A percentile compares a stretch with the other conserved stretches of the same genome.
These are phyloP conservation scores for Cystofilobasidium macerans DNA, from an alignment of 768 basidiomycete species.

Conservation along the genomic window DNA sequence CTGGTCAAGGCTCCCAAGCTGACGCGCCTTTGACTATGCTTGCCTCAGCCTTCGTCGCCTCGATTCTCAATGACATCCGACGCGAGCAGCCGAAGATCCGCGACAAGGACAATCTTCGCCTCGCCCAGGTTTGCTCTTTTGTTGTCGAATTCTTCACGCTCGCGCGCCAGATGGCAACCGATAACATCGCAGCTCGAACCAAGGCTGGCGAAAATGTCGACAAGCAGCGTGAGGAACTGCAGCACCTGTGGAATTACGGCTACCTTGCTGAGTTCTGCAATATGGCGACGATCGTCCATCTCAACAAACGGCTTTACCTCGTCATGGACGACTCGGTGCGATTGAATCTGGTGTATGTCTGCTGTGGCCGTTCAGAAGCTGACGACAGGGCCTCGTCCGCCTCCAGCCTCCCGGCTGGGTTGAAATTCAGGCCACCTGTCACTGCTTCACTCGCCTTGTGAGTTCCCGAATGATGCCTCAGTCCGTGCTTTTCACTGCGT, in stretches of 20 bases:
- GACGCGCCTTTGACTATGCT: too few relatives aligned
- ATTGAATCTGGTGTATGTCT: neutral
- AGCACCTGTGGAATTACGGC: constrained; percentile 14
- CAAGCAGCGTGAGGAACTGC: neutral
- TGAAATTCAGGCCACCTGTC: constrained; percentile 84
- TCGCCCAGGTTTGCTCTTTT: constrained; percentile 80
- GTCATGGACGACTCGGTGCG: constrained; percentile 83
- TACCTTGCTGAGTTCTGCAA: constrained; percentile 57
- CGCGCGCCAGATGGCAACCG: constrained; percentile 39
- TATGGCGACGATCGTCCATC: constrained; percentile 78
- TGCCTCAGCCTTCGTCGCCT: constrained; percentile 84
- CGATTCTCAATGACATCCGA: constrained; percentile 81
- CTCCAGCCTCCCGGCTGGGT: constrained; percentile 81
- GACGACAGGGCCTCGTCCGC: neutral
- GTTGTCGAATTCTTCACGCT: constrained; percentile 79
- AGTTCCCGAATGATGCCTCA: too few relatives aligned
- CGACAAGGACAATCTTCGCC: constrained; percentile 85
- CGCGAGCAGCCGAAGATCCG: constrained; percentile 82
- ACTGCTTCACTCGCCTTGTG: constrained; percentile 79
- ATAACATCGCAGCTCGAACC: neutral
- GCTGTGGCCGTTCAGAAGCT: constrained; percentile 19
- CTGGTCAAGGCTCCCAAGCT: too few relatives aligned
- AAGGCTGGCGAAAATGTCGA: constrained; percentile 7
- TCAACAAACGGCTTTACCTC: constrained; percentile 73
- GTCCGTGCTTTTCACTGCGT: neutral